phyloP scores from a whole-genome alignment of 495 filamentous ascomycete species.

The Aspergillus coremiiformis region DNA sequence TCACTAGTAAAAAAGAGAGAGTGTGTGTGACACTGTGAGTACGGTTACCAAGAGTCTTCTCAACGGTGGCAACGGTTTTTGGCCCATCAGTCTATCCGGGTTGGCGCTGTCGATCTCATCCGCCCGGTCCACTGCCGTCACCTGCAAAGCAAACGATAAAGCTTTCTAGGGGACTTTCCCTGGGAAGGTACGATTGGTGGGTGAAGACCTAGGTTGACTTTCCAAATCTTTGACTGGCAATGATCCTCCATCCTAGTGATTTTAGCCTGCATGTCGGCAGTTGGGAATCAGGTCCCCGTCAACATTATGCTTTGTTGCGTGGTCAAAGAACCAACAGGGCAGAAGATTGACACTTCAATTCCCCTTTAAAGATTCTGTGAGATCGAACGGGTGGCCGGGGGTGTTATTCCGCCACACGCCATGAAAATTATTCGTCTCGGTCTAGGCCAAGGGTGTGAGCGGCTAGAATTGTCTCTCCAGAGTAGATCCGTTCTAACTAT shows the following conservation, averaged over 20 bases:
- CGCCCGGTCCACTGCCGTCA: conserved; percentile 10
- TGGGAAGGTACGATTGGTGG: not conserved
- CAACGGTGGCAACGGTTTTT: conserved; percentile 15
- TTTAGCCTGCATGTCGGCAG: conserved; percentile 1
- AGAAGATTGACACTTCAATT: not conserved
- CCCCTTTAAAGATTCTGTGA: not conserved
- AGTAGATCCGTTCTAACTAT: not conserved
- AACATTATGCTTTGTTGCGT: not conserved
- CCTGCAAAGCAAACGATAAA: conserved; percentile 2
- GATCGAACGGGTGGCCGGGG: not conserved
- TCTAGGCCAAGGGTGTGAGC: too few relatives aligned
- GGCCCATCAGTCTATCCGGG: conserved; percentile 6
- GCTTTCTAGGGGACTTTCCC: not conserved
- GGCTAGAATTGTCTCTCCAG: not conserved
- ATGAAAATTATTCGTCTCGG: not conserved
- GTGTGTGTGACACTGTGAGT: too few relatives aligned
- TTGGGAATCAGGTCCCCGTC: not conserved
- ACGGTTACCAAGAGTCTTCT: too few relatives aligned
- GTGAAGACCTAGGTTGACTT: not conserved
- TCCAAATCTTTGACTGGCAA: not conserved
- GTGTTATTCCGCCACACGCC: not conserved
- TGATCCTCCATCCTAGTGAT: not conserved
- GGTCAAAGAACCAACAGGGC: not conserved
- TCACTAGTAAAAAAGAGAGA: too few relatives aligned
- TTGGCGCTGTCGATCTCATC: conserved; percentile 15